Conservation (phyloP, 73 alveolate species). For the Paraurostyla sp. region DNA sequence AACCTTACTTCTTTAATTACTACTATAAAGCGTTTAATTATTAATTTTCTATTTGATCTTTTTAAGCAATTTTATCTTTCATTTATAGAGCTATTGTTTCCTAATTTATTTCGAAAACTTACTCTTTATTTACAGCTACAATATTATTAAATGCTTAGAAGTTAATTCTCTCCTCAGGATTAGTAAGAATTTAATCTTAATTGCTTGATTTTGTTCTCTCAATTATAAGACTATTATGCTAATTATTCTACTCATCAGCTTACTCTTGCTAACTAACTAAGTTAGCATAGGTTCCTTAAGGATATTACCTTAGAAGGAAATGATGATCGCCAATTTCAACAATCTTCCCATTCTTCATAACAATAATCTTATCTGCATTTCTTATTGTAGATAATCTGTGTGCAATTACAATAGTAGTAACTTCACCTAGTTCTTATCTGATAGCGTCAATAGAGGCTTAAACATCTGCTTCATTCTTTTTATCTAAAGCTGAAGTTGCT, state of each 20-base stretch:
- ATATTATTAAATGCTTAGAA: too few species aligned
- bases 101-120: too few species aligned
- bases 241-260: slow-evolving; percentile 56
- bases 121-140: too few species aligned
- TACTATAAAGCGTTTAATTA: not conserved
- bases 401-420: slow-evolving; percentile 86
- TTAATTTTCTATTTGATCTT: not conserved
- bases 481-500: slow-evolving; percentile 97
- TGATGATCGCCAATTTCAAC: slow-evolving; percentile 84
- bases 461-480: slow-evolving; percentile 89
- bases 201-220: not conserved
- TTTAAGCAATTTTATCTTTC: not conserved
- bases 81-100: too few species aligned
- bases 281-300: slow-evolving; percentile 66
- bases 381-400: slow-evolving; percentile 85
- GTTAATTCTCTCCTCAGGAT: not conserved
- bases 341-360: slow-evolving; percentile 80
- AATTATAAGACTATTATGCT: too few species aligned
- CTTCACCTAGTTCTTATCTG: slow-evolving; percentile 37
- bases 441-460: slow-evolving; percentile 82
- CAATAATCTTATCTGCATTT: slow-evolving; percentile 83
- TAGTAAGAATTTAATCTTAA: too few species aligned
- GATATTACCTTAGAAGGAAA: slow-evolving; percentile 60
- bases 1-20: slow-evolving; percentile 35
- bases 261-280: slow-evolving; percentile 69